phyloP scores from a whole-genome alignment of 2,329 filamentous ascomycete genomes.

The Fusarium aywerte region DNA sequence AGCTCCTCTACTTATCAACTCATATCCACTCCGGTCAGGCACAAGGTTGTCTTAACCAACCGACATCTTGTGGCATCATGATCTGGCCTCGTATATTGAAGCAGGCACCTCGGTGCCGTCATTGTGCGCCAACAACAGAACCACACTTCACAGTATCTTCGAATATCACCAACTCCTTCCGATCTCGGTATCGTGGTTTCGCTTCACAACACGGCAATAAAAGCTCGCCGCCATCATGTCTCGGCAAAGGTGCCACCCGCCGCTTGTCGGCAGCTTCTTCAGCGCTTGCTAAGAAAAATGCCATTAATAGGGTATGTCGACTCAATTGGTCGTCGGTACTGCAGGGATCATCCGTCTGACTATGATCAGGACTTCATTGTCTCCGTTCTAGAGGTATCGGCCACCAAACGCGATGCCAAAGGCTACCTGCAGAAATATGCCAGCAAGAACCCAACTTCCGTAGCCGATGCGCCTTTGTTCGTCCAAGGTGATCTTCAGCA shows the following conservation, averaged over 20 bases:
- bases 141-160: slow-evolving; percentile 4
- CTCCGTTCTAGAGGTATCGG: slow-evolving; percentile 86
- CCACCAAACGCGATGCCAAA: slow-evolving; percentile 92
- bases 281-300: slow-evolving; percentile 48
- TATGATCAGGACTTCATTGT: slow-evolving; percentile 80
- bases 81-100: slow-evolving; percentile 55
- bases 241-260: slow-evolving; percentile 37
- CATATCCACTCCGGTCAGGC: slow-evolving; percentile 5
- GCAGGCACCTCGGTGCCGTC: slow-evolving; percentile 49
- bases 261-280: slow-evolving; percentile 47
- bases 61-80: slow-evolving; percentile 48
- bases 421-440: slow-evolving; percentile 89
- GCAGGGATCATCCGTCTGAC: slow-evolving; percentile 19
- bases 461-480: slow-evolving; percentile 48
- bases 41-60: background rate
- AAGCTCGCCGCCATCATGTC: slow-evolving; percentile 18
- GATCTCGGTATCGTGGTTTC: slow-evolving; percentile 25
- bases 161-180: slow-evolving; percentile 9
- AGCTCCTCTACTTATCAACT: slow-evolving; percentile 19
- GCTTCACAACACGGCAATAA: slow-evolving; percentile 26
- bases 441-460: slow-evolving; percentile 46
- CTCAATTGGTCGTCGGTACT: background rate
- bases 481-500: slow-evolving; percentile 48
- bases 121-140: slow-evolving; percentile 29
- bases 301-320: slow-evolving; percentile 48